Evolutionary conservation across 495 filamentous ascomycete species (phyloP).

Genomic region (Aspergillus affinis): DNA sequence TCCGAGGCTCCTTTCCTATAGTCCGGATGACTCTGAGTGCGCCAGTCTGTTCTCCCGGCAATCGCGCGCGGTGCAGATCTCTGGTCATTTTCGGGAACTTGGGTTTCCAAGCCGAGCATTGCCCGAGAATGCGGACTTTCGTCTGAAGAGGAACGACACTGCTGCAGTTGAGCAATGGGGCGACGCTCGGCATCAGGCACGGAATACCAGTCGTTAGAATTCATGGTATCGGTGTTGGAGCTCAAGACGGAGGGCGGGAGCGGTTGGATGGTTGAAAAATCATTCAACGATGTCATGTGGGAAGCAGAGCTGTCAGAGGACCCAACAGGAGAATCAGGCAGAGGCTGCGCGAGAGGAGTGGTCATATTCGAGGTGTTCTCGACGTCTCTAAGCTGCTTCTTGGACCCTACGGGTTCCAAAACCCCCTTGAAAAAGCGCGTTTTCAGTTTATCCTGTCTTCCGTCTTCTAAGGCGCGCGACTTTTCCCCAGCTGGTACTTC

Average conservation of each 20-base stretch:
- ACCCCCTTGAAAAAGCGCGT: conserved; percentile 46
- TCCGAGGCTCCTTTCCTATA: conserved; percentile 22
- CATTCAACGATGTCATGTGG: conserved; percentile 32
- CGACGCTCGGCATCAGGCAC: conserved; percentile 32
- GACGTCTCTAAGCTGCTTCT: conserved; percentile 43
- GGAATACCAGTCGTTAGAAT: conserved; percentile 35
- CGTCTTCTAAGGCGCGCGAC: conserved; percentile 32
- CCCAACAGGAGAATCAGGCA: conserved; percentile 48
- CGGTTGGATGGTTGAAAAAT: conserved; percentile 40
- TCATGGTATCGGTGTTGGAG: conserved; percentile 31
- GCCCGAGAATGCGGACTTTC: conserved; percentile 26
- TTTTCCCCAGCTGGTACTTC: conserved; percentile 31
- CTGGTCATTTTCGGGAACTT: conserved; percentile 34
- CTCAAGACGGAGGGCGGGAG: conserved; percentile 47
- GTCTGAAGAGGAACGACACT: conserved; percentile 29
- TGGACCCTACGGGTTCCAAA: conserved; percentile 39
- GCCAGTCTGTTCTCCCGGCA: conserved; percentile 44
- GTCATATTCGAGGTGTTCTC: conserved; percentile 76
- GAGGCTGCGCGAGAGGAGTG: conserved; percentile 73
- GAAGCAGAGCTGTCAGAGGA: conserved; percentile 34
- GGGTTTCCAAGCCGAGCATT: conserved; percentile 21
- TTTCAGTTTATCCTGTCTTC: conserved; percentile 40
- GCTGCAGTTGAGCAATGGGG: conserved; percentile 23
- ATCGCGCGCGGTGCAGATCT: conserved; percentile 49
- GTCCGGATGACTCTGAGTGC: conserved; percentile 27